Percentiles rank a stretch among this genome's conserved stretches.
Evolutionary conservation across 1,139 yeast genomes (phyloP).

Genomic region (Nakaseomyces nivariensis): DNA sequence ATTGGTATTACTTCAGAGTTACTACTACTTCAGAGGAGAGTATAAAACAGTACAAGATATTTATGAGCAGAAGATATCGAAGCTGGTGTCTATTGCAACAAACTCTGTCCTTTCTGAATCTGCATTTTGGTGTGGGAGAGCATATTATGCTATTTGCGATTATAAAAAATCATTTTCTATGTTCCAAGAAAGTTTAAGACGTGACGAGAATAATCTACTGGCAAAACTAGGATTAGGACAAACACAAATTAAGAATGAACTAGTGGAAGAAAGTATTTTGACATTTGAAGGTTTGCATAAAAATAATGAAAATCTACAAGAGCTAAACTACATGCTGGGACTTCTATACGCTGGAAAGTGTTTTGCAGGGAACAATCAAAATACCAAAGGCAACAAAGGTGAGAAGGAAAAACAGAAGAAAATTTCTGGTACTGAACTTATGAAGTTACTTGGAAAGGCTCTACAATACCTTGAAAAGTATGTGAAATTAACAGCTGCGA

Average conservation of each 20-base stretch:
- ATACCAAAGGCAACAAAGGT: background rate
- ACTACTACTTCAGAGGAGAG: conserved; percentile 51
- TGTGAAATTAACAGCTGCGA: conserved; percentile 48
- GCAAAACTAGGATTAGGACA: conserved; percentile 83
- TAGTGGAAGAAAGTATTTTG: conserved; percentile 73
- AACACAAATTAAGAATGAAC: conserved; percentile 65
- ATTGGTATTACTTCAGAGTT: conserved; percentile 41
- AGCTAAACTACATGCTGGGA: conserved; percentile 70
- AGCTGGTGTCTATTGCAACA: conserved; percentile 15
- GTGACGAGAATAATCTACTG: conserved; percentile 51
- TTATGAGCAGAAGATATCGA: conserved; percentile 40
- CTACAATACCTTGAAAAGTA: conserved; percentile 64
- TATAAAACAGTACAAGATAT: conserved; percentile 49
- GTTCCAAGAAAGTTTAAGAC: conserved; percentile 62
- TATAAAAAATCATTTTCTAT: conserved; percentile 58
- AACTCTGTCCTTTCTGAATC: conserved; percentile 58
- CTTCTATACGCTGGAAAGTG: conserved; percentile 50
- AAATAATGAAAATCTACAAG: conserved; percentile 59
- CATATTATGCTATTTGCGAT: conserved; percentile 50
- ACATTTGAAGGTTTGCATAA: conserved; percentile 71
- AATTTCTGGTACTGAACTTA: conserved; percentile 13
- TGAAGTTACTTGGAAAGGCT: conserved; percentile 38
- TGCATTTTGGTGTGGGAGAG: conserved; percentile 78
- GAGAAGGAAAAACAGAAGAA: conserved; percentile 10
- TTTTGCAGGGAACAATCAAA: conserved; percentile 11